A percentile compares a stretch with the other conserved stretches of the same genome.
Evolutionary conservation across 169 alveolate genomes (phyloP).

Genomic region (Miamiensis avidus): DNA sequence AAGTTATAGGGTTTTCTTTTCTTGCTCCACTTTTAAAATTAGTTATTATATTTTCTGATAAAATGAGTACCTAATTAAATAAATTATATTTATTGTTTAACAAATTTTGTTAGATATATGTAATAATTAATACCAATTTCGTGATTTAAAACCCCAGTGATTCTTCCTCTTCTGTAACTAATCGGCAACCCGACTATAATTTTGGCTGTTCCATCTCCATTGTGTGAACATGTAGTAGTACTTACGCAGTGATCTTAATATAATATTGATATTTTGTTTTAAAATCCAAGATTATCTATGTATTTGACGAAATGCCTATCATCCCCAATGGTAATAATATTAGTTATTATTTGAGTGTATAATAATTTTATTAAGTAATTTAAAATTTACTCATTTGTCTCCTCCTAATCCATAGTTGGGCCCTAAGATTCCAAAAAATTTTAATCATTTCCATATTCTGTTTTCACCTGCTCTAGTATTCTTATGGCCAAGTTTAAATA

Average conservation of each 20-base stretch:
- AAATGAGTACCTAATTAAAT: constrained; percentile 55
- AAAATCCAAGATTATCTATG: neutral
- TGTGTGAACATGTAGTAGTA: neutral
- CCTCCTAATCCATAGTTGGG: constrained; percentile 40
- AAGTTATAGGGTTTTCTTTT: constrained; percentile 55
- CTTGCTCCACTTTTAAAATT: constrained; percentile 50
- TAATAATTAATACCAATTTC: constrained; percentile 49
- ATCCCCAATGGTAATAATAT: too few relatives aligned
- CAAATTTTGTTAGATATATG: too few relatives aligned
- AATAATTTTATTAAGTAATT: too few relatives aligned
- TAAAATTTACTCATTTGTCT: constrained; percentile 47
- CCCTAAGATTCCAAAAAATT: constrained; percentile 47
- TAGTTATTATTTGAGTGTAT: too few relatives aligned
- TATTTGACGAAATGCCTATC: too few relatives aligned
- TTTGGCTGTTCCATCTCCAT: constrained; percentile 40
- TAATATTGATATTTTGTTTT: too few relatives aligned
- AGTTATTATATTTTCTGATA: constrained; percentile 53
- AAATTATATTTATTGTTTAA: too few relatives aligned
- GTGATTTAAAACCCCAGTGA: constrained; percentile 63
- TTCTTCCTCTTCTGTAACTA: constrained; percentile 51
- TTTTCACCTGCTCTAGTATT: constrained; percentile 49
- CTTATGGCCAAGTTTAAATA: constrained; percentile 45
- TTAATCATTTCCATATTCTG: constrained; percentile 53
- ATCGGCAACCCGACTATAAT: constrained; percentile 57
- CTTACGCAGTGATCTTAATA: neutral